Evolutionary conservation across 768 basidiomycete genomes (phyloP).

Genomic region (Mrakia gelida): DNA sequence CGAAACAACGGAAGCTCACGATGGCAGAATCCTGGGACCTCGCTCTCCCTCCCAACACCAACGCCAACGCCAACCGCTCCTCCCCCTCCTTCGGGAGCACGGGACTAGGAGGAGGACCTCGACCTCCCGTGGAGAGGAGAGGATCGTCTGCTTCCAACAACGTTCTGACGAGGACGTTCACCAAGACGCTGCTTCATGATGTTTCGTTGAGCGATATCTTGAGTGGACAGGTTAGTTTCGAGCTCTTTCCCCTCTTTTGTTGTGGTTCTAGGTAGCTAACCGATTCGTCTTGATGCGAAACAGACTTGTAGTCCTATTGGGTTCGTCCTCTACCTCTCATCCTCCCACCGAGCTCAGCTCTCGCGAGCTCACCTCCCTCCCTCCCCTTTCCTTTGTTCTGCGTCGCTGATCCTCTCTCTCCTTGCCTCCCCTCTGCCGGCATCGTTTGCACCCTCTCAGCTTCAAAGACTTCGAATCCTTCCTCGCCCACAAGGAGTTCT

Average conservation of each 20-base stretch:
- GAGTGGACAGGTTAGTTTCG: not conserved
- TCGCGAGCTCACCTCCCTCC: not conserved
- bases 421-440: too few species aligned
- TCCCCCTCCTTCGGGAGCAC: too few species aligned
- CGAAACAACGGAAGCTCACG: too few species aligned
- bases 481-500: constrained; percentile 15
- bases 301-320: not conserved
- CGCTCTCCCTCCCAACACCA: not conserved
- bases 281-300: not conserved
- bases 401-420: not conserved
- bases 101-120: not conserved
- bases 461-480: constrained; percentile 6
- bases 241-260: not conserved
- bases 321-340: not conserved
- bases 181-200: not conserved
- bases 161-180: not conserved
- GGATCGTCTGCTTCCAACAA: not conserved
- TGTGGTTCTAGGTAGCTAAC: too few species aligned
- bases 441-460: not conserved
- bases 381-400: not conserved
- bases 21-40: not conserved
- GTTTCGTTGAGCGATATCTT: not conserved
- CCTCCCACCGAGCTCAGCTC: not conserved
- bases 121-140: not conserved
- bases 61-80: not conserved